Evolutionary conservation across 129 eudicot genomes (phyloP).

Genomic region (Glebionis coronaria): DNA sequence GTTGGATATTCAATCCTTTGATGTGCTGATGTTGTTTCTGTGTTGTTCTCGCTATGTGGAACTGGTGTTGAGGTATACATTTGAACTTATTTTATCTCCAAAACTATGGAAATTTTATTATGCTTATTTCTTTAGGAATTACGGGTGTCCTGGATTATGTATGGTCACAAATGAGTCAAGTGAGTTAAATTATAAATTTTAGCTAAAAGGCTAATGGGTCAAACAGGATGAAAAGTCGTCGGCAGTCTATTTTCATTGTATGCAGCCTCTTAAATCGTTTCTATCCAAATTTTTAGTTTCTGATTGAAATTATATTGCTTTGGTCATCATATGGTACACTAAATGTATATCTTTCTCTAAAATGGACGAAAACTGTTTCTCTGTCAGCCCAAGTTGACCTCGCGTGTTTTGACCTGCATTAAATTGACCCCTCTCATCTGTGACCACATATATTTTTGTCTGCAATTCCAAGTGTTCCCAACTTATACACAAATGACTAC

Average conservation of each 20-base stretch:
- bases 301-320: neutral
- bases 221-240: neutral
- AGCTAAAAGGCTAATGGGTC: neutral
- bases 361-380: neutral
- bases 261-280: neutral
- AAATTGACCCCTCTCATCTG: neutral
- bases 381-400: neutral
- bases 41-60: slow-evolving; percentile 3
- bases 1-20: no score
- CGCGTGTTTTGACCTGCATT: neutral
- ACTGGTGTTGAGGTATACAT: slow-evolving; percentile 18
- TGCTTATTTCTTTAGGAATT: neutral
- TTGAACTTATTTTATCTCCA: slow-evolving; percentile 1
- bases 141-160: neutral
- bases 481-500: no score
- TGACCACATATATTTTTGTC: neutral
- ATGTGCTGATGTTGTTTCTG: slow-evolving; percentile 2
- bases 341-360: neutral
- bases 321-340: neutral
- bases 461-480: no score
- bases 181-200: neutral
- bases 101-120: neutral
- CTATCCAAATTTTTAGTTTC: neutral
- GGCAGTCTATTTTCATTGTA: neutral
- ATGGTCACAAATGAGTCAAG: neutral